Base-by-base conservation (phyloP, 2,329 filamentous ascomycete species). In the Hymenoscyphus scutula region DNA sequence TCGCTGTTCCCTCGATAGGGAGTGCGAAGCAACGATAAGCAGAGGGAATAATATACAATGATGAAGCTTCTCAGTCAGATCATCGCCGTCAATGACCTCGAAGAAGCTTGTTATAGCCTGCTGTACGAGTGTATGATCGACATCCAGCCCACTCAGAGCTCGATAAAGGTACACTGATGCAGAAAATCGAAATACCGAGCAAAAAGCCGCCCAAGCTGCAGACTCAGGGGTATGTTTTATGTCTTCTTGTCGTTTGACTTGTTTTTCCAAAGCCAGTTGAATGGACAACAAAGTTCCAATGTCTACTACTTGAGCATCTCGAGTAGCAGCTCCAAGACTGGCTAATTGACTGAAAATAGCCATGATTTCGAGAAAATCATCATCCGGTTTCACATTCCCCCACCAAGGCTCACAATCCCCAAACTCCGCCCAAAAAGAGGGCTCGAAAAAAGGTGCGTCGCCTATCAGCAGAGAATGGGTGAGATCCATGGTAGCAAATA, bases 131-230 rank as follows among this genome's bases (percentile, higher is more conserved):
- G 69, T 71, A 61, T 80, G 77, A 2, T 69, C 70, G 1, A 75
- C 71, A 2, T 76, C 72, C 3, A 80, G 68, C 0, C 76, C 73
- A 59, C 77, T 79, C 2, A 80, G 69, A 19, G 77, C 77, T 38
- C 78, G 71, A 59, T 80, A 80, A 1, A 79, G 69, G 61, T 78
- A 79, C 6, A 80, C 76, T 5, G 78, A 73, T 0, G 76, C 78
- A 27, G 68, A 60, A 59, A 66, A 69, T 34, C 70, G 67, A 62
- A 70, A 72, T n/a, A 64, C 64, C 0, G 76, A 70, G 32, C 77
- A 76, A 55, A 80, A 80, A 1, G 77, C 73, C 0, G 74, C 69
- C 59, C 77, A 77, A 0, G 77, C 71, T 0, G 72, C 71, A 41
- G 62, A 58, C 13, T 68, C 63, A 23, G 59, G 41, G n/a, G 59